These are phyloP conservation scores for Brassica carinata DNA, from an alignment of 345 rosid genomes.

Conservation along the genomic window DNA sequence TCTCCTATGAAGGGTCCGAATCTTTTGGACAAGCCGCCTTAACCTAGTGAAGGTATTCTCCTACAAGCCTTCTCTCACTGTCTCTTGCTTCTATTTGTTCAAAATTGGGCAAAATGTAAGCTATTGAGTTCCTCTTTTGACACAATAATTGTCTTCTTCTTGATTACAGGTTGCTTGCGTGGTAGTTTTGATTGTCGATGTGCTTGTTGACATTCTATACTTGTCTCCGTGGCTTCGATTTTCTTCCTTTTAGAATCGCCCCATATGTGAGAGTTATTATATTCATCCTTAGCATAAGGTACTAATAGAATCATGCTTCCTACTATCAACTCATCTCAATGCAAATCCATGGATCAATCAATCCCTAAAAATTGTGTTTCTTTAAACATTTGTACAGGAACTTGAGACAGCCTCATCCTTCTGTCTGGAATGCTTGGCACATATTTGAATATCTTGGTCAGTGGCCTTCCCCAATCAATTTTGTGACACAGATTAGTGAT, in stretches of 20 bases:
- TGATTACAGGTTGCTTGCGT: conserved; percentile 68
- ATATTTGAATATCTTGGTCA: conserved; percentile 81
- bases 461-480: conserved; percentile 42
- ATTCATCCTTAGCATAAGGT: conserved; percentile 82
- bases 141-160: neutral
- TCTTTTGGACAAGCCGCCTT: conserved; percentile 64
- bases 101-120: neutral
- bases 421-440: conserved; percentile 92
- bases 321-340: neutral
- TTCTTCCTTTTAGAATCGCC: conserved; percentile 83
- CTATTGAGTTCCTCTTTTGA: neutral
- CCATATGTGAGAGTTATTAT: conserved; percentile 83
- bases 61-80: conserved; percentile 8
- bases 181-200: conserved; percentile 70
- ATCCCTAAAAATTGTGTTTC: conserved; percentile 1
- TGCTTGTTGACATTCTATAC: conserved; percentile 70
- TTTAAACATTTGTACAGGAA: conserved; percentile 50
- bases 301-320: conserved; percentile 17
- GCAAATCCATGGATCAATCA: neutral
- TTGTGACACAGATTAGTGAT: neutral
- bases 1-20: conserved; percentile 71
- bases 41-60: conserved; percentile 65
- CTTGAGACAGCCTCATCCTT: conserved; percentile 61
- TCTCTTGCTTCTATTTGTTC: conserved; percentile 16
- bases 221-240: conserved; percentile 67